Percentiles rank a stretch among this genome's conserved stretches.
These are phyloP conservation scores for Chamaecyparis obtusa DNA, from an alignment of 75 land plant genomes.

Conservation along the genomic window DNA sequence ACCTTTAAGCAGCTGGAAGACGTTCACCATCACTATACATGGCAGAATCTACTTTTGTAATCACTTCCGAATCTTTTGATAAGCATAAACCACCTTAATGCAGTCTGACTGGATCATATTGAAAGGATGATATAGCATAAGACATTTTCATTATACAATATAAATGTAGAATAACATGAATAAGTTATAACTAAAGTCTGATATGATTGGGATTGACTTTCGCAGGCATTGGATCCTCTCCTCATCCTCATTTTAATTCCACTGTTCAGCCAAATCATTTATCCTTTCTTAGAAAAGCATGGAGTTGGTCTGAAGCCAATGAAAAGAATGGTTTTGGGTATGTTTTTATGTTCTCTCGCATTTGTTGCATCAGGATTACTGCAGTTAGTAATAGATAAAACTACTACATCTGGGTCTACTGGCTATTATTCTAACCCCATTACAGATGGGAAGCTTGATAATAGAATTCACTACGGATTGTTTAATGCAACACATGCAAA, in stretches of 20 bases:
- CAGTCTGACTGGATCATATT: background rate
- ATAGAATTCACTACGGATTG: background rate
- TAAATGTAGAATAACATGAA: background rate
- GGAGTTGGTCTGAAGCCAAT: conserved; percentile 19
- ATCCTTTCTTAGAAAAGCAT: conserved; percentile 32
- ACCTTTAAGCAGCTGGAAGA: background rate
- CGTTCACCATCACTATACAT: background rate
- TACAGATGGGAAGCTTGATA: background rate
- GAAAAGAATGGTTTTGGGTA: conserved; percentile 28
- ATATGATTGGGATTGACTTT: background rate
- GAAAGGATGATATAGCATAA: background rate
- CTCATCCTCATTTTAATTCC: conserved; percentile 32
- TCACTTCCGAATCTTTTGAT: background rate
- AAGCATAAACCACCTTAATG: background rate
- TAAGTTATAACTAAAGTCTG: background rate
- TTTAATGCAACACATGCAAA: background rate
- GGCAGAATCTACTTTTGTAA: background rate
- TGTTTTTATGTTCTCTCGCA: conserved; percentile 30
- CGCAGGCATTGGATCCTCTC: conserved; percentile 39
- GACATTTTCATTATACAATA: background rate
- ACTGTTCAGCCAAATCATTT: conserved; percentile 28
- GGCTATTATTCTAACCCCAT: background rate
- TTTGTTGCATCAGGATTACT: conserved; percentile 34
- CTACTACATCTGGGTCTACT: background rate
- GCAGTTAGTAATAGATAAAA: conserved; percentile 29